Percentiles rank a stretch among this genome's conserved stretches.
Evolutionary conservation across 108 stramenopile species (phyloP).

Genomic region (Nannochloropsis oceanica): DNA sequence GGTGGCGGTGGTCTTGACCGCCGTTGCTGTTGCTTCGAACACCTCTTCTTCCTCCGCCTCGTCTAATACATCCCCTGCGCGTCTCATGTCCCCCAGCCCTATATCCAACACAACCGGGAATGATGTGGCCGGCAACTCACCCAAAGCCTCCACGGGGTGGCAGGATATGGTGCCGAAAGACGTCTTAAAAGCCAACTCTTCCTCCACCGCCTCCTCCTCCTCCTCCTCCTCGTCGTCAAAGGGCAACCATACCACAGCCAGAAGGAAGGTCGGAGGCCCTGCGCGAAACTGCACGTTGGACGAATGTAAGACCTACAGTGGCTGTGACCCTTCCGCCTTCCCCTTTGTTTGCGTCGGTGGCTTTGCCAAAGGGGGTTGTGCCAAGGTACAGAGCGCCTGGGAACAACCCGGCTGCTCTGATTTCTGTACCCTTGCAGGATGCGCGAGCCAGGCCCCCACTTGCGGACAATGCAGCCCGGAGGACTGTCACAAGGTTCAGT

Average conservation of each 20-base stretch:
- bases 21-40: background rate
- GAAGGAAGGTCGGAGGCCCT: background rate
- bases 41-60: too few relatives aligned
- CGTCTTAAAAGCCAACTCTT: background rate
- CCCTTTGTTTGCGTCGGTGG: background rate
- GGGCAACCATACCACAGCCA: background rate
- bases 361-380: background rate
- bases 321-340: background rate
- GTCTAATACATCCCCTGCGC: too few relatives aligned
- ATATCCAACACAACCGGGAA: background rate
- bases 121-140: background rate
- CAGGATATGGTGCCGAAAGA: background rate
- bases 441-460: background rate
- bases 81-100: too few relatives aligned
- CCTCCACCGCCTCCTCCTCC: background rate
- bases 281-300: background rate
- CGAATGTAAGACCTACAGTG: background rate
- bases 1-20: background rate
- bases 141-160: background rate
- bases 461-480: background rate
- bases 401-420: background rate
- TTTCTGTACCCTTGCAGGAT: background rate
- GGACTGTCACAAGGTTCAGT: background rate
- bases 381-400: background rate
- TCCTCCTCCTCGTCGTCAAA: background rate